Evolutionary conservation across 768 basidiomycete genomes (phyloP).

Genomic region (Paxillus ammoniavirescens): DNA sequence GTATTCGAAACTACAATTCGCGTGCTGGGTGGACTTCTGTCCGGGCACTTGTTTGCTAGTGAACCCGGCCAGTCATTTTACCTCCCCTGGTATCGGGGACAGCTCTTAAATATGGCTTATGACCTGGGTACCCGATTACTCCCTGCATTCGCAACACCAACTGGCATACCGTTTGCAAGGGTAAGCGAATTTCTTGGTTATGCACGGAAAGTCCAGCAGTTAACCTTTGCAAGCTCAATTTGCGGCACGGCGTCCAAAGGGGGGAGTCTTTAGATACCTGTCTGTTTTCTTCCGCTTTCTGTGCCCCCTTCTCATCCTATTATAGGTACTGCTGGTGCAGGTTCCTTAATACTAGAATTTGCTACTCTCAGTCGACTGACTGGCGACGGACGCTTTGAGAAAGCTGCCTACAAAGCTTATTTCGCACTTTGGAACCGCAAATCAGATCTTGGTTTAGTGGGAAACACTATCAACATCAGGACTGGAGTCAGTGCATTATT

Average conservation of each 20-base stretch:
- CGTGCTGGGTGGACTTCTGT: conserved; percentile 86
- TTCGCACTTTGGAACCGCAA: conserved; percentile 93
- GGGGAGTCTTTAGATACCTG: conserved; percentile 87
- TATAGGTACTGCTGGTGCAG: conserved; percentile 87
- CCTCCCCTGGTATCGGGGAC: conserved; percentile 81
- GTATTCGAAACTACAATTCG: conserved; percentile 97
- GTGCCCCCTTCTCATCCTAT: conserved; percentile 5
- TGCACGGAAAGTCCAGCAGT: neutral
- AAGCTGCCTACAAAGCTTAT: conserved; percentile 85
- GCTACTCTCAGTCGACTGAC: conserved; percentile 90
- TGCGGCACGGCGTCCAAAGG: conserved; percentile 70
- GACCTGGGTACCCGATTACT: conserved; percentile 86
- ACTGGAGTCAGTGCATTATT: conserved; percentile 59
- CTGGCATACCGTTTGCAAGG: conserved; percentile 90
- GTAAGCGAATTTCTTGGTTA: conserved; percentile 36
- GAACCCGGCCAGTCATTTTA: conserved; percentile 63
- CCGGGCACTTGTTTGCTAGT: conserved; percentile 81
- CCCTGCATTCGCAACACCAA: conserved; percentile 90
- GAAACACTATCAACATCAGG: conserved; percentile 84
- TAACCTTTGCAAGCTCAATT: conserved; percentile 60
- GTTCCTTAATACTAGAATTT: conserved; percentile 91
- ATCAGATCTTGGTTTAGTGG: conserved; percentile 80
- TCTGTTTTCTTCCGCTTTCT: conserved; percentile 38
- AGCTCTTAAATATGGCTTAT: conserved; percentile 76
- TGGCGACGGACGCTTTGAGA: conserved; percentile 87